A percentile compares a stretch with the other conserved stretches of the same genome.
Evolutionary conservation across 768 basidiomycete genomes (phyloP).

Genomic region (Grammothele lineata): DNA sequence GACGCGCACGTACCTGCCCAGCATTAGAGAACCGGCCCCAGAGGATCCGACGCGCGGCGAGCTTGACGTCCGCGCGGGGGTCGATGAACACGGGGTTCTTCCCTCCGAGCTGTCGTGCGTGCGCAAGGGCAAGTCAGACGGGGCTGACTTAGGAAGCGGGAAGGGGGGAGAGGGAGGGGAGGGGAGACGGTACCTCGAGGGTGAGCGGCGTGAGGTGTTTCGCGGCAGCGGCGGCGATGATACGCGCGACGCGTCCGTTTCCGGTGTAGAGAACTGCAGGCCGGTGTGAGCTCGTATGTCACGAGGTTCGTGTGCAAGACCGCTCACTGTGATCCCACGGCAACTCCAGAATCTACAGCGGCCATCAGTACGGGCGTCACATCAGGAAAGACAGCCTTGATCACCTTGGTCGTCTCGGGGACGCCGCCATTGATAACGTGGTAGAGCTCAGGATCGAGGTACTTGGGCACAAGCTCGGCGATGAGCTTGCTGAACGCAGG

Average conservation of each 20-base stretch:
- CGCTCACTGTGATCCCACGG: slow-evolving; percentile 54
- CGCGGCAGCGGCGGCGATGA: slow-evolving; percentile 72
- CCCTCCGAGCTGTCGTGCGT: slow-evolving; percentile 26
- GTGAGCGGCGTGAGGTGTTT: slow-evolving; percentile 71
- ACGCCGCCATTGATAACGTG: slow-evolving; percentile 67
- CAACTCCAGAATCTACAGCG: slow-evolving; percentile 55
- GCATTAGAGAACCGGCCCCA: slow-evolving; percentile 80
- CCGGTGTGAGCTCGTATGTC: not conserved
- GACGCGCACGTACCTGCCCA: too few species aligned
- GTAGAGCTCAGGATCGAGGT: slow-evolving; percentile 62
- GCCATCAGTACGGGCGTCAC: not conserved
- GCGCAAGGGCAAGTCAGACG: not conserved
- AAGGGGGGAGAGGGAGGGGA: too few species aligned
- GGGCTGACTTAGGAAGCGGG: too few species aligned
- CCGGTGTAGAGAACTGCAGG: slow-evolving; percentile 52
- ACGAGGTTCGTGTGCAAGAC: not conserved
- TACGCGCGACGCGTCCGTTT: slow-evolving; percentile 34
- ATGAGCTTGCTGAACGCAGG: slow-evolving; percentile 54
- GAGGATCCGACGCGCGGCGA: slow-evolving; percentile 64
- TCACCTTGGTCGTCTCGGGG: slow-evolving; percentile 56
- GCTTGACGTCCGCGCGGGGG: slow-evolving; percentile 58
- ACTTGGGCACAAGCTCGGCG: slow-evolving; percentile 65
- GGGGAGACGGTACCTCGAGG: too few species aligned
- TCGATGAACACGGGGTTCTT: slow-evolving; percentile 72
- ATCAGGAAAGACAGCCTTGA: too few species aligned